Conservation (phyloP, 805 yeast genomes). For the Starmerella gropengiesseri region DNA sequence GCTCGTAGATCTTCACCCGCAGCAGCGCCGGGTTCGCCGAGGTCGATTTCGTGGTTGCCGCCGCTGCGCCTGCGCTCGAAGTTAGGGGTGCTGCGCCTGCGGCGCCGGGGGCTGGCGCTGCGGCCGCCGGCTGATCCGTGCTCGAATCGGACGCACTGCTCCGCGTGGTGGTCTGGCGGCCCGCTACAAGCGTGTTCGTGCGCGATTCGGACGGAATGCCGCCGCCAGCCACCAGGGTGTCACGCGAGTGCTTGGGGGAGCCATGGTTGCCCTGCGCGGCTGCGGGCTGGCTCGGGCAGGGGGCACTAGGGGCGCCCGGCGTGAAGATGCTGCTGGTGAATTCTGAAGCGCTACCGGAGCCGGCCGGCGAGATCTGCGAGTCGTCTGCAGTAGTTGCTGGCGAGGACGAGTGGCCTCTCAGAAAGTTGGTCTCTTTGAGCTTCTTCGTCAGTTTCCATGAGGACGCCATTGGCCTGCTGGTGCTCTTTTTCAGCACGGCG, state of each 20-base stretch:
- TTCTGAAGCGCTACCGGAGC: not conserved
- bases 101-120: too few relatives aligned
- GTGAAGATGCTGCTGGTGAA: conserved; percentile 20
- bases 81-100: not conserved
- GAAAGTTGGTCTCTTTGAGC: conserved; percentile 34
- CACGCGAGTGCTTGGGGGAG: conserved; percentile 8
- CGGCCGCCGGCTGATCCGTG: too few relatives aligned
- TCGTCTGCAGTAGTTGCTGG: not conserved
- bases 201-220: conserved; percentile 7
- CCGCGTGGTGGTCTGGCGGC: not conserved
- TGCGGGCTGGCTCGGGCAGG: not conserved
- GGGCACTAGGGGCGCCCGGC: not conserved
- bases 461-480: conserved; percentile 17
- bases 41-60: conserved; percentile 1
- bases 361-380: not conserved
- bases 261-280: not conserved
- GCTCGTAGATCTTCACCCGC: conserved; percentile 40
- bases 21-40: conserved; percentile 32
- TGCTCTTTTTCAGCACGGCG: not conserved
- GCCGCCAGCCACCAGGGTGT: conserved; percentile 12
- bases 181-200: conserved; percentile 15
- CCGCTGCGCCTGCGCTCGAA: not conserved
- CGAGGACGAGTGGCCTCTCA: conserved; percentile 19
- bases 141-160: too few relatives aligned
- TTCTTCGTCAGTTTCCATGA: conserved; percentile 41